Base-by-base conservation (phyloP, 805 yeast species). In the Teunomyces aglyptinius region DNA sequence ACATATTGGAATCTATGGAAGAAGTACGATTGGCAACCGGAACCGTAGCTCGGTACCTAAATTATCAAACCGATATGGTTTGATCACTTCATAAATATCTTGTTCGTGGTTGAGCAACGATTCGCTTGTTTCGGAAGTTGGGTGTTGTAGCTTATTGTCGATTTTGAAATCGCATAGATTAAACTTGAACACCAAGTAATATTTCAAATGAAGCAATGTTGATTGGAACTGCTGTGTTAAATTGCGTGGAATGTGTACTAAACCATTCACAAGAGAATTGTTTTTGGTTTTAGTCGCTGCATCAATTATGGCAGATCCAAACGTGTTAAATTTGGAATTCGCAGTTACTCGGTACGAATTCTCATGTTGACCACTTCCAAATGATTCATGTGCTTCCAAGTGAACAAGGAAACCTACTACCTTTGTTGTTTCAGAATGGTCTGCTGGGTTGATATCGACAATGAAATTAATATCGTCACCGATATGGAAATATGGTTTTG, bases 341-440 rank as follows among this genome's bases (percentile, higher is more conserved):
- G 70, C 70, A 10, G 69, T 63, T 13, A 71, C 73, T 43, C 64
- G 60, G 53, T 67, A 71, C 8, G 55, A 46, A 44, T 71, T 65
- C 12, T 47, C 52, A 35, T 44, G 53, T n/a, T 43, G 50, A 6
- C 47, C 53, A 16, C 42, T 33, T 6, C 47, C 44, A 51, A 61
- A 71, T 3, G 55, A 42, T 45, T 72, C 76, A 44, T 67, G 69
- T 8, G 75, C 76, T 50, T 70, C 76, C n/a, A 71, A 39, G 47
- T 65, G 67, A 7, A 55, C 58, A 4, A 66, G 56, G 19, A 62
- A 47, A 1, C 77, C 77, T 1, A 61, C 66, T 5, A 70, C 61
- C 33, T 60, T 61, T 1, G 66, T 55, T 3, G 41, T 45, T n/a
- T 47, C 47, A 20, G 46, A 48, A 11, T 41, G 33, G 13, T 36